A percentile compares a stretch with the other conserved stretches of the same genome.
Conservation (phyloP, 1,284 basidiomycete genomes). For the Puccinia brachypodii region DNA sequence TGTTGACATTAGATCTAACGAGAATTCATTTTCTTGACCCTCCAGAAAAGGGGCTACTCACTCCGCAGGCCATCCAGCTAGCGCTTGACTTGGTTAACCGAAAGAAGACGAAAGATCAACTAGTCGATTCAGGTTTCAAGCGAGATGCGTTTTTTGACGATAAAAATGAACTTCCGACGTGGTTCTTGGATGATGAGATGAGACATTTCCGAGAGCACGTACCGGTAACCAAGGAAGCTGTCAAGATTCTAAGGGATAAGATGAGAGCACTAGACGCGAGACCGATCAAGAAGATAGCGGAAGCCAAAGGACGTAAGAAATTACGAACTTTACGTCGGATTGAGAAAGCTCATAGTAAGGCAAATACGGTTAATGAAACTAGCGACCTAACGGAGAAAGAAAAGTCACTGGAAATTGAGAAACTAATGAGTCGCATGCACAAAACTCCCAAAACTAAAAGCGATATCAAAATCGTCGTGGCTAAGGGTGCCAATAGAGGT, state of each 20-base stretch:
- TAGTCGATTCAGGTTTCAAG: slow-evolving; percentile 95
- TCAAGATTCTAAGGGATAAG: slow-evolving; percentile 79
- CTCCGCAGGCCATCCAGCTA: slow-evolving; percentile 86
- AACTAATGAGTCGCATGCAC: slow-evolving; percentile 73
- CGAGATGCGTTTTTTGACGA: slow-evolving; percentile 80
- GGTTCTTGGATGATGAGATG: slow-evolving; percentile 97
- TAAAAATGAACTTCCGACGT: slow-evolving; percentile 85
- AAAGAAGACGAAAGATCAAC: slow-evolving; percentile 78
- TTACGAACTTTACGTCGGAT: slow-evolving; percentile 78
- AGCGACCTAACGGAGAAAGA: slow-evolving; percentile 89
- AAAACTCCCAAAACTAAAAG: slow-evolving; percentile 66
- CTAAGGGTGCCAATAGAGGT: slow-evolving; percentile 83
- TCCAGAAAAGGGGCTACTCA: slow-evolving; percentile 78
- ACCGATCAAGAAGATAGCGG: slow-evolving; percentile 98
- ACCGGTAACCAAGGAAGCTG: slow-evolving; percentile 94
- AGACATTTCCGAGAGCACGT: slow-evolving; percentile 92
- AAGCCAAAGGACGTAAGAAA: slow-evolving; percentile 98
- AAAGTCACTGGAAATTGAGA: slow-evolving; percentile 89
- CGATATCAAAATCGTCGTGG: slow-evolving; percentile 85
- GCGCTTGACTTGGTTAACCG: slow-evolving; percentile 92
- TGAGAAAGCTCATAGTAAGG: slow-evolving; percentile 93
- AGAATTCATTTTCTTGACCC: background rate
- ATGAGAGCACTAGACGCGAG: slow-evolving; percentile 92
- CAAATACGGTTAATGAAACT: slow-evolving; percentile 87
- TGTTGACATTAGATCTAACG: background rate